Evolutionary conservation across 1,139 yeast genomes (phyloP).

Genomic region (Lodderomyces orthopsilosis): DNA sequence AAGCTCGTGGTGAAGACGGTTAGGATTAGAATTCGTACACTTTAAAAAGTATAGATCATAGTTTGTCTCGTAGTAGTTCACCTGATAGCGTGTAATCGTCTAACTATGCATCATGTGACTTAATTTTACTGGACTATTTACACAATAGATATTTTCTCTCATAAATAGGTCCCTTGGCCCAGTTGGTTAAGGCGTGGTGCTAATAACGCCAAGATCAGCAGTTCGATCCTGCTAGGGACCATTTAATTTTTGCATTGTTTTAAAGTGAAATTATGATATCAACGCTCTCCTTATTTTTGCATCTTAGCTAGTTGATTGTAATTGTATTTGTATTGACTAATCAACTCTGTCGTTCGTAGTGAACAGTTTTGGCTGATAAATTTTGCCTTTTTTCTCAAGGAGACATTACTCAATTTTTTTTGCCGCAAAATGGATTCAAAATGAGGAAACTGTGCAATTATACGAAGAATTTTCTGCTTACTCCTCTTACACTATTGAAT

Average conservation of each 20-base stretch:
- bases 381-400: background rate
- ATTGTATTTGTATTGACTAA: too few species aligned
- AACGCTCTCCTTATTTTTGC: too few species aligned
- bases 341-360: too few species aligned
- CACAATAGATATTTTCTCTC: background rate
- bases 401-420: background rate
- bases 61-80: background rate
- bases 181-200: slow-evolving; percentile 92
- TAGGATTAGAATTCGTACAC: too few species aligned
- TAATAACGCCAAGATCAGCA: slow-evolving; percentile 82
- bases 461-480: too few species aligned
- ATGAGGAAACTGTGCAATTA: background rate
- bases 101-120: background rate
- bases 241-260: slow-evolving; percentile 29
- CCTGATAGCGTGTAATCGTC: too few species aligned
- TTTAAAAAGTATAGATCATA: too few species aligned
- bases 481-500: too few species aligned
- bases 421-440: background rate
- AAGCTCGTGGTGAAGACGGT: slow-evolving; percentile 75
- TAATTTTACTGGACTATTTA: background rate
- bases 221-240: slow-evolving; percentile 89
- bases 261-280: too few species aligned
- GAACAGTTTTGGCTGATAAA: too few species aligned
- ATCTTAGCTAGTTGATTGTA: too few species aligned
- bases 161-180: slow-evolving; percentile 73